Evolutionary conservation across 208 protist species (phyloP).

Genomic region (Trypanosoma lewisi): DNA sequence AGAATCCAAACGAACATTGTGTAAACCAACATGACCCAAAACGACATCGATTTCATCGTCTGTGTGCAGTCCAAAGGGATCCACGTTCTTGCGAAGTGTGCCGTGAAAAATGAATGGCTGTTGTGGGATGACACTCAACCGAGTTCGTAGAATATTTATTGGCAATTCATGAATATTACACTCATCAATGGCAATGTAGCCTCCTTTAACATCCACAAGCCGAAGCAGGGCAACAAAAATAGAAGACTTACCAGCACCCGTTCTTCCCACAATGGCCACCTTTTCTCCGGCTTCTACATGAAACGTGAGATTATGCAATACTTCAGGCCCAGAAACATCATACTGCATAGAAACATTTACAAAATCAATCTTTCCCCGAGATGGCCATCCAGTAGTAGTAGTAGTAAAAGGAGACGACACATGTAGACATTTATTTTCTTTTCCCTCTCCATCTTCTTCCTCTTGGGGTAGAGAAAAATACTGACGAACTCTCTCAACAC

Average conservation of each 20-base stretch:
- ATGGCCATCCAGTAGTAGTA: conserved; percentile 32
- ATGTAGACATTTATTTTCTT: too few species aligned
- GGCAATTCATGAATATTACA: conserved; percentile 12
- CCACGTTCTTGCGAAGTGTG: conserved; percentile 35
- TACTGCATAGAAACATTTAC: conserved; percentile 42
- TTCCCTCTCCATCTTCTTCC: neutral
- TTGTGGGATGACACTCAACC: conserved; percentile 36
- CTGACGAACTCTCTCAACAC: conserved; percentile 42
- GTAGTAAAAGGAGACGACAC: neutral
- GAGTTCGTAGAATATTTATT: conserved; percentile 13
- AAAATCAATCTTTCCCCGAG: conserved; percentile 40
- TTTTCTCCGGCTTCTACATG: conserved; percentile 40
- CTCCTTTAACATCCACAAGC: conserved; percentile 19
- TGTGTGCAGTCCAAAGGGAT: conserved; percentile 24
- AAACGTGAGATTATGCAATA: conserved; percentile 34
- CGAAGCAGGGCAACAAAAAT: conserved; percentile 46
- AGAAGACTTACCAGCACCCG: conserved; percentile 57
- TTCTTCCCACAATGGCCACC: conserved; percentile 42
- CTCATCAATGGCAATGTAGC: conserved; percentile 29
- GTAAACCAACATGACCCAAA: conserved; percentile 16
- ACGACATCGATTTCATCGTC: conserved; percentile 23
- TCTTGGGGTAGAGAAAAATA: conserved; percentile 37
- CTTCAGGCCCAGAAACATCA: conserved; percentile 22
- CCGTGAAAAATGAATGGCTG: conserved; percentile 37
- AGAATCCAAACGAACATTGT: conserved; percentile 11